Evolutionary conservation across 306 rosid genomes (phyloP), one percentile per base, ranked within the genome.

Genomic region (Castanea mollissima): DNA sequence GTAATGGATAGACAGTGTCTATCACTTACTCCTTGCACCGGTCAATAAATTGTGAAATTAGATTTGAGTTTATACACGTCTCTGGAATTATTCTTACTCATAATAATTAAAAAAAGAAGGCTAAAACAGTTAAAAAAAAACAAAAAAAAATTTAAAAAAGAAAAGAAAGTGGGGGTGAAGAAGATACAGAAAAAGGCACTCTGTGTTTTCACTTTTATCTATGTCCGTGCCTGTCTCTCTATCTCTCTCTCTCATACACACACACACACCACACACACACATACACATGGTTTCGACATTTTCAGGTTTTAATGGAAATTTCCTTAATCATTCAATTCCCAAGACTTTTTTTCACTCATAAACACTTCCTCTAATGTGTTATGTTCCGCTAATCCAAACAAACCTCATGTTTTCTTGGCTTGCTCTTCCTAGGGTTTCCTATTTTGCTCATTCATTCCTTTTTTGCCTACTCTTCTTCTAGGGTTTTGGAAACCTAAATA

Each of bases 401-500:
- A 44, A 68, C 74, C 23, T 21, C 55, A 73, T 76, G 81, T 64
- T 73, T 60, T 74, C 72, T 51, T 58, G 76, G 54, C 72, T 51
- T 46, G 76, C 58, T 52, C 63, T 62, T 74, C 80, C 79, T 74
- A 82, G 86, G 86, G 85, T 82, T 84, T 74, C 73, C 32, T 74
- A 46, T 70, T 41, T 69, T 55, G 7, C 31, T 31, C 38, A 64
- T 41, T 41, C 46, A 41, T 41, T 41, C 46, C 16, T 12, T 49
- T 31, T 55, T 51, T 59, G 34, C 52, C 25, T 44, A 11, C 58
- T 71, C 82, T 74, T 71, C 82, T 74, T 83, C 85, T 90, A 87
- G 90, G 91, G 90, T 86, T 90, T 84, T 74, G 85, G 81, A 77
- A 76, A 84, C 80, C 54, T 12, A 49, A 49, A 69, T 72, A 77